Percentiles rank a stretch among this genome's conserved stretches.
Evolutionary conservation across 2,329 filamentous ascomycete genomes (phyloP).

Genomic region (Penicillium sp.): DNA sequence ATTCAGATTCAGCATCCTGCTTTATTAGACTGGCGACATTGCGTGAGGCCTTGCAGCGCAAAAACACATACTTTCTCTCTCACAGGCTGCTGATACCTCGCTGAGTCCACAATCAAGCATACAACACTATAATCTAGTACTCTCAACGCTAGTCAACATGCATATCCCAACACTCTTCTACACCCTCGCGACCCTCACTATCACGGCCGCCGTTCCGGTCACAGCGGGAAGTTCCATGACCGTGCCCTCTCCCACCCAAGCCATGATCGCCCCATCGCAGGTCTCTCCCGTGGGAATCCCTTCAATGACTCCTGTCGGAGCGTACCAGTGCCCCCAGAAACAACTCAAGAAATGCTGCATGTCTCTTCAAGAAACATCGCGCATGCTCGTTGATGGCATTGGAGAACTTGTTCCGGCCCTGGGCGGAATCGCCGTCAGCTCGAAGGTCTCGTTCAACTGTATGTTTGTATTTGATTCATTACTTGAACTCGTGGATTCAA

Average conservation of each 20-base stretch:
- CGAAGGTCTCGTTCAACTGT: constrained; percentile 34
- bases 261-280: constrained; percentile 7
- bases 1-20: not conserved
- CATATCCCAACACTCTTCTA: constrained; percentile 17
- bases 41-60: not conserved
- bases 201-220: constrained; percentile 22
- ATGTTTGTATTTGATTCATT: constrained; percentile 12
- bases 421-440: constrained; percentile 27
- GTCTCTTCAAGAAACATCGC: constrained; percentile 22
- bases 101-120: not conserved
- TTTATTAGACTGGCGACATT: not conserved
- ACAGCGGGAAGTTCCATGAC: not conserved
- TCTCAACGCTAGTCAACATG: constrained; percentile 11
- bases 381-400: constrained; percentile 22
- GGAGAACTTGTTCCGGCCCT: constrained; percentile 29
- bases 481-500: not conserved
- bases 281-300: constrained; percentile 9
- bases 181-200: constrained; percentile 15
- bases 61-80: not conserved
- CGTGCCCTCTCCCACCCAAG: constrained; percentile 9
- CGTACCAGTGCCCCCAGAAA: constrained; percentile 30
- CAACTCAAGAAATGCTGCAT: constrained; percentile 35
- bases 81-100: not conserved
- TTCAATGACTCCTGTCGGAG: constrained; percentile 16
- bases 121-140: not conserved